These are phyloP conservation scores for Backusella macrospora DNA, from an alignment of 192 early-diverging fungal genomes.

Conservation along the genomic window DNA sequence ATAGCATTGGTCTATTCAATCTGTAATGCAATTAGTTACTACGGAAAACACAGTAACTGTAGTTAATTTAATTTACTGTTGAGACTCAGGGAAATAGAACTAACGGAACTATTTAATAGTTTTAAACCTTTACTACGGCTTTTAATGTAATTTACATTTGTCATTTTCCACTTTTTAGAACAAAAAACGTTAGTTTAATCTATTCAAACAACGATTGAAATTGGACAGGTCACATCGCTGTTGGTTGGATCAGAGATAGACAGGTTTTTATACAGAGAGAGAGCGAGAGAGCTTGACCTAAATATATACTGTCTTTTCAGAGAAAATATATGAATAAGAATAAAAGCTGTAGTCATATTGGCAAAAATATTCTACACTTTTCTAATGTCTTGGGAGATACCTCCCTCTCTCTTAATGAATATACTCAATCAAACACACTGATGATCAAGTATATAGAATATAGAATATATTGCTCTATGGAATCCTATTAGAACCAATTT, in stretches of 20 bases:
- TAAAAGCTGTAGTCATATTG: no score
- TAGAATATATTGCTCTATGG: no score
- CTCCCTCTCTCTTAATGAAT: no score
- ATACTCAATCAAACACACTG: no score
- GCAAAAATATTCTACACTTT: no score
- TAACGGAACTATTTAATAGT: background rate
- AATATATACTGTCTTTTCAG: no score
- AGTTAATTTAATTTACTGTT: background rate
- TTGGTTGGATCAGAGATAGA: background rate
- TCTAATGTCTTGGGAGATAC: no score
- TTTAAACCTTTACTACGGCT: background rate
- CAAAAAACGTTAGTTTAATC: background rate
- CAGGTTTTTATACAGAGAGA: background rate
- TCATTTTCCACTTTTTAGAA: background rate
- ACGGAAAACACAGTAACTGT: background rate
- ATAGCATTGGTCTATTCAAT: no score
- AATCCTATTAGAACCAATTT: no score
- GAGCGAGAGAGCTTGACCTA: background rate
- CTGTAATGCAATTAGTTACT: background rate
- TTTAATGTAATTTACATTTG: background rate
- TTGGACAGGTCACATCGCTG: background rate
- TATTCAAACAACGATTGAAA: background rate
- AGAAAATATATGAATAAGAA: no score
- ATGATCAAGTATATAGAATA: no score
- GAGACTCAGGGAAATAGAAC: background rate